Base-by-base conservation (phyloP, 1,284 basidiomycete genomes). In the Cryptococcus depauperatus region DNA sequence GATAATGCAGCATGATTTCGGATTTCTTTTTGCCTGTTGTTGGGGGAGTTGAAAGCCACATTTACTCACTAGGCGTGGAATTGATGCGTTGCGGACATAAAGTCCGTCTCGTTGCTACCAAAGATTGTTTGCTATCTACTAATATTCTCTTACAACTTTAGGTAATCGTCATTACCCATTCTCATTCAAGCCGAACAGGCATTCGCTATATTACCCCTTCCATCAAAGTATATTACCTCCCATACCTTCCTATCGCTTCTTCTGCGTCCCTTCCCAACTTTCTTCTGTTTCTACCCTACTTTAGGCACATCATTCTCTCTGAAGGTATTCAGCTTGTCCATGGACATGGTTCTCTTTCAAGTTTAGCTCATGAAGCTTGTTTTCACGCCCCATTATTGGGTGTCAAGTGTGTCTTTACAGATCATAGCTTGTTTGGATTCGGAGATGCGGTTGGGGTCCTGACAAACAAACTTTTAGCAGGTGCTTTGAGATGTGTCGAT, bases 21-120 rank as follows among this genome's bases (percentile, higher is more conserved):
- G 93, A 99, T 71, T 99, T 97, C 74, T 99, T 97, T 73, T 83
- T 88, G 63, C 93, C 93, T 0, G 79, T 82, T 52, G 84, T 95
- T 3, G 95, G 95, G 21, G 95, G 95, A 9, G 92, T 99, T 21
- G 95, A 98, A 70, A 92, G 83, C 52, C 91, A 97, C 69, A 92
- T 97, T 41, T 96, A 90, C 72, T 88, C 86, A 79, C 76, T 96
- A 30, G 81, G 83, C 52, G 81, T 84, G n/a, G 82, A 84, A 46
- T 79, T 98, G 40, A 79, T 91, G 44, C 76, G 77, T 33, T 77
- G 79, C 23, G 90, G 92, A 1, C 91, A 98, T 69, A 91, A 87
- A 72, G 89, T 85, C 60, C 43, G 70, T 51, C 23, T n/a, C n/a
- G n/a, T n/a, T n/a, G n/a, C n/a, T n/a, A n/a, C n/a, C n/a, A n/a